Percentiles rank a stretch among this genome's conserved stretches.
These are phyloP conservation scores for Fraxinus anomala DNA, from an alignment of 257 asterid species.

Conservation along the genomic window DNA sequence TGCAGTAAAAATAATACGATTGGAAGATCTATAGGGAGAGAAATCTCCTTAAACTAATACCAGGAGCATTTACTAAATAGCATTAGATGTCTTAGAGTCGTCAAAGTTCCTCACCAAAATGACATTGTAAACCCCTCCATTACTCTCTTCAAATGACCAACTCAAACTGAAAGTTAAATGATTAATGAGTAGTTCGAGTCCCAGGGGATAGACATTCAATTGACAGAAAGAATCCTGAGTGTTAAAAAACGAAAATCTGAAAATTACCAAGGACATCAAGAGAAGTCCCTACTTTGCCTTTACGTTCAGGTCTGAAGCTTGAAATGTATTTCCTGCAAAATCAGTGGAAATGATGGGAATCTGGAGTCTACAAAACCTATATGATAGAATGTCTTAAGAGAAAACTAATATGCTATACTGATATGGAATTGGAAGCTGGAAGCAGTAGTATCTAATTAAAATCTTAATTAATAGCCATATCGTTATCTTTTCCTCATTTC, in stretches of 20 bases:
- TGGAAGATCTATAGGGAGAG: background rate
- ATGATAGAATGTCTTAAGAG: slow-evolving; percentile 8
- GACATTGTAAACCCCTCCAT: slow-evolving; percentile 3
- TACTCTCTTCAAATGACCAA: slow-evolving; percentile 21
- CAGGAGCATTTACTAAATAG: background rate
- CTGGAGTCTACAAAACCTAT: background rate
- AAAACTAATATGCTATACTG: background rate
- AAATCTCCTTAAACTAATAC: background rate
- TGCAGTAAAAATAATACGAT: background rate
- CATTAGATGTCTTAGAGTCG: background rate
- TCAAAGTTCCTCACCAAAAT: background rate
- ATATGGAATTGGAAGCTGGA: slow-evolving; percentile 4
- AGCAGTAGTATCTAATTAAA: background rate
- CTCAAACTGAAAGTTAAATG: slow-evolving; percentile 3
- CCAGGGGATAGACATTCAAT: background rate
- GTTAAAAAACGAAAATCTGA: slow-evolving; percentile 21
- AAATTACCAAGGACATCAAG: slow-evolving; percentile 61
- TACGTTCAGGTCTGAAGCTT: slow-evolving; percentile 70
- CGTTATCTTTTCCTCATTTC: background rate
- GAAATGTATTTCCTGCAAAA: slow-evolving; percentile 63
- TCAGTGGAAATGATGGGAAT: slow-evolving; percentile 4
- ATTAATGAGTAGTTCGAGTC: background rate
- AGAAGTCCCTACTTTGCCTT: slow-evolving; percentile 64
- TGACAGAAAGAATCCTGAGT: slow-evolving; percentile 3
- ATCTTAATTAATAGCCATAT: background rate